Evolutionary conservation across 768 basidiomycete species (phyloP).

Genomic region (Podaxis sp.): DNA sequence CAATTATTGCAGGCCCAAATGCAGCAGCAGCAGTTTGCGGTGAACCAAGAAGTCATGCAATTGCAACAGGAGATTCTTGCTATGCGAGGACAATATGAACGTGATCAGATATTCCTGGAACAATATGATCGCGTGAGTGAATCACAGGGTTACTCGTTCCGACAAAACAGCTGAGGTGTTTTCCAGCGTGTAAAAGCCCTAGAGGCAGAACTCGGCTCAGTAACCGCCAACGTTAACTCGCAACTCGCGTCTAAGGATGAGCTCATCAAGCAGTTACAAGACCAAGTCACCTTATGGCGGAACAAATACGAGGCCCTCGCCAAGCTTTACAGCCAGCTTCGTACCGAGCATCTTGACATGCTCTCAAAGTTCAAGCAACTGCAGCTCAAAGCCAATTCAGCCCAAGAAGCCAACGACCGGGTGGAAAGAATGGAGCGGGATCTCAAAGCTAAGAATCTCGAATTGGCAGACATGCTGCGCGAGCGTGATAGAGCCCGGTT

Average conservation of each 20-base stretch:
- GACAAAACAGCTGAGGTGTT: slow-evolving; percentile 7
- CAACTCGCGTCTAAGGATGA: slow-evolving; percentile 94
- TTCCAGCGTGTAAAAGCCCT: slow-evolving; percentile 88
- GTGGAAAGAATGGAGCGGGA: slow-evolving; percentile 99
- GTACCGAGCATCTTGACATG: slow-evolving; percentile 96
- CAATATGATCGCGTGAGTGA: slow-evolving; percentile 88
- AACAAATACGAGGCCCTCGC: slow-evolving; percentile 99
- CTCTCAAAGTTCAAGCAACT: slow-evolving; percentile 95
- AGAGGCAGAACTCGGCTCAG: slow-evolving; percentile 80
- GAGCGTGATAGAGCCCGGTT: slow-evolving; percentile 95
- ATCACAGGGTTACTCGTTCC: not conserved
- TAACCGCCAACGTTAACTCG: slow-evolving; percentile 71
- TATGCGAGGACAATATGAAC: slow-evolving; percentile 95
- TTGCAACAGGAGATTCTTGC: slow-evolving; percentile 87
- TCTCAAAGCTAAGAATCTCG: slow-evolving; percentile 96
- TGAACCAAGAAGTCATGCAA: slow-evolving; percentile 66
- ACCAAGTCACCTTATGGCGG: slow-evolving; percentile 95
- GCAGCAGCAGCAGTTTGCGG: slow-evolving; percentile 74
- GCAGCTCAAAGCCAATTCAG: slow-evolving; percentile 97
- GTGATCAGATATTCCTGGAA: slow-evolving; percentile 95
- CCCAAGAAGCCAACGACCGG: slow-evolving; percentile 94
- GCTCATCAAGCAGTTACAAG: slow-evolving; percentile 90
- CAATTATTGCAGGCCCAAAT: slow-evolving; percentile 82
- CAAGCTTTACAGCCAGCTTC: slow-evolving; percentile 96
- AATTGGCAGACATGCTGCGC: slow-evolving; percentile 97